Percentiles rank a stretch among this genome's conserved stretches.
Evolutionary conservation across 139 green algal species (phyloP).

Genomic region (Ostreobium quekettii): DNA sequence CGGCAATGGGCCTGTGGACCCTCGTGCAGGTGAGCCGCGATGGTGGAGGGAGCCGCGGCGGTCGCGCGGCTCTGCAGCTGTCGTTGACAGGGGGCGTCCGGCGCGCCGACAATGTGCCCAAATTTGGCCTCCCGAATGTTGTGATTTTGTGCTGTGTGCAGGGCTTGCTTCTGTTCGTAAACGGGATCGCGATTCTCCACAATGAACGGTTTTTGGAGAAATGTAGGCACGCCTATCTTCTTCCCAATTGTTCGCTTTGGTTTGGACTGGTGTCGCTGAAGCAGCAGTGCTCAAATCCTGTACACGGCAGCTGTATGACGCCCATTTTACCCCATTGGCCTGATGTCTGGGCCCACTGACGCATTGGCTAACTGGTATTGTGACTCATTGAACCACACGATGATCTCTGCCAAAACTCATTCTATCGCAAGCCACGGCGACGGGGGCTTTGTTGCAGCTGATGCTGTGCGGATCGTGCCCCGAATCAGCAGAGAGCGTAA

Average conservation of each 20-base stretch:
- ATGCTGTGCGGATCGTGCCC: no score
- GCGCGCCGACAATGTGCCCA: background rate
- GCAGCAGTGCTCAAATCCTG: background rate
- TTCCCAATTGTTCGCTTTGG: background rate
- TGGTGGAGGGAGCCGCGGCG: background rate
- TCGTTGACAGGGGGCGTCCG: background rate
- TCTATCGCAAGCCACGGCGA: no score
- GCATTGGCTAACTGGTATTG: background rate
- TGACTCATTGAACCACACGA: background rate
- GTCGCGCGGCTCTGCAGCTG: background rate
- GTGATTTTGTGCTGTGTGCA: constrained; percentile 27
- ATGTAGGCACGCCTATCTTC: constrained; percentile 33
- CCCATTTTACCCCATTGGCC: background rate
- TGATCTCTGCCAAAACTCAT: no score
- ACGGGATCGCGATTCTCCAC: constrained; percentile 80
- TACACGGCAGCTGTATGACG: background rate
- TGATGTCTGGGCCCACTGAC: background rate
- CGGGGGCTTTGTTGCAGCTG: no score
- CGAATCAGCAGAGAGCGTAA: no score
- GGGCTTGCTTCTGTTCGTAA: constrained; percentile 66
- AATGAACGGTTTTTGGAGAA: constrained; percentile 85
- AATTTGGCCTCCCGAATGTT: background rate
- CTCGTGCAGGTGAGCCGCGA: constrained; percentile 51
- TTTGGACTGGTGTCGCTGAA: background rate
- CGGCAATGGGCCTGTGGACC: constrained; percentile 73